Evolutionary conservation across 1,139 yeast species (phyloP), one percentile per base, ranked within the genome.

Genomic region (Candida sanyaensis): DNA sequence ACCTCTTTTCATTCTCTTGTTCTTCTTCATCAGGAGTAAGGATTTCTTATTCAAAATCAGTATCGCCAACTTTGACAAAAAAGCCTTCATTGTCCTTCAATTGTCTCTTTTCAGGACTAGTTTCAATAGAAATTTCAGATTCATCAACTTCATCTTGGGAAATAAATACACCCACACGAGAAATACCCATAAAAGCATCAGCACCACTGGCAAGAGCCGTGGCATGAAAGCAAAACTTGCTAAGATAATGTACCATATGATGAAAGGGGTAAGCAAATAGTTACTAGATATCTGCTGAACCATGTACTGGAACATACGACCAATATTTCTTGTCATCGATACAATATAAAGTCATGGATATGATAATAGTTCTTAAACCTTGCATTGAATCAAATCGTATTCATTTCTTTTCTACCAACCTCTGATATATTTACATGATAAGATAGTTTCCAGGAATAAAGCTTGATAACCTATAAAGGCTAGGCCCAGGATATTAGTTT

Each of bases 221-320:
- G 24, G 96, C 21, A 97, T 45, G 88, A 69, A 58, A 88, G 70
- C 59, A 88, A 73, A 24, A 78, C 72, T 51, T 71, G 77, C 46
- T 69, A 71, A 5, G 83, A 62, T 54, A 80, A 70, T 32, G 83
- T 77, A 55, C 84, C 84, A 71, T 90, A 91, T 48, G 88, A 75
- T 0, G 95, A 79, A 46, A 91, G 72, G 10, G 96, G 86, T 0
- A 96, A 80, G 62, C 91, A 91, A n/a, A 90, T 82, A 33, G 78
- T 70, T 2, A 90, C 92, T 1, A 96, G 85, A 51, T 75, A 73
- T 54, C 81, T 75, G 23, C 73, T 66, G 41, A 76, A 45, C 68
- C 53, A 53, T 11, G 57, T 53, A 5, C 83, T 67, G 37, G 77
- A 83, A 55, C 84, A 84, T 55, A 88, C 68, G 0, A 84, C 84